Evolutionary conservation across 805 yeast genomes (phyloP), one percentile per base, ranked within the genome.

Genomic region (Wickerhamomyces ciferrii): DNA sequence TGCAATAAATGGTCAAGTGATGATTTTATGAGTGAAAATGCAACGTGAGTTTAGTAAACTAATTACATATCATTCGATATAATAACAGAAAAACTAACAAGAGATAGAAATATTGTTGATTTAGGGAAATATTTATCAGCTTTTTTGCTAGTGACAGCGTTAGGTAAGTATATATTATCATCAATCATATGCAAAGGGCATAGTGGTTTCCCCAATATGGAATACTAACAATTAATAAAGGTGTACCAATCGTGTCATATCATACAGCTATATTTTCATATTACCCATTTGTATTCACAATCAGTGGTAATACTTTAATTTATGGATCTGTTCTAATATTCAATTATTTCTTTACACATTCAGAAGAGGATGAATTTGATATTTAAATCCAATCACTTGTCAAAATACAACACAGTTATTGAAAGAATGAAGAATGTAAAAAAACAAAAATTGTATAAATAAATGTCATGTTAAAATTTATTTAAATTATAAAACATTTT

Each of bases 271-370:
- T 83, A n/a, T 72, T 87, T 52, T 75, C 81, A 34, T 55, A 64
- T 24, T 65, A 78, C 0, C 88, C 92, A 5, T 71, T 74, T 66
- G 51, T 73, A 21, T 74, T 87, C 71, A 80, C 89, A 6, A 69
- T 84, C 8, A 51, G 70, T 4, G 96, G 96, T 1, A 95, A 96
- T 7, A 47, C 69, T 3, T 69, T 86, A 44, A 84, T 87, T 37
- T 84, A 81, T 62, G 80, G 81, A 9, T 83, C 94, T 0, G 84
- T 87, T 27, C 78, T 83, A 49, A 75, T 83, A 5, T 87, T 87
- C 61, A 79, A 84, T 10, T 69, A 77, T 48, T 84, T 81, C 57
- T 87, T 87, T 64, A 79, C 75, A 23, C 52, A 66, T 27, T 76
- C 71, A 29, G 75, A 72, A 14, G 67, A 65, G 42, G 68, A 68